These are phyloP conservation scores for Candida broadrunensis DNA, from an alignment of 805 yeast genomes.

Conservation along the genomic window DNA sequence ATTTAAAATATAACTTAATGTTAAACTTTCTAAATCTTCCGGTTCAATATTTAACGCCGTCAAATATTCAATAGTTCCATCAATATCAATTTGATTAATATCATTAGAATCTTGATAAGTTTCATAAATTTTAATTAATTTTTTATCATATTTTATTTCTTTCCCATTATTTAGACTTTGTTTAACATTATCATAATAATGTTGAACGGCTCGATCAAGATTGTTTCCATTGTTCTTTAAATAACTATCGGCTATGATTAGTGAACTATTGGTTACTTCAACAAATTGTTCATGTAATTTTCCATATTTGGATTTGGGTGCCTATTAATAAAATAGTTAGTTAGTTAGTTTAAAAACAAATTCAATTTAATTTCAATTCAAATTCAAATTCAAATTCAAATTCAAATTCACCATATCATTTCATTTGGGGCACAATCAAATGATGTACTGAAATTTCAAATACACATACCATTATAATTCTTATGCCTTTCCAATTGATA, in stretches of 20 bases:
- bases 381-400: no score
- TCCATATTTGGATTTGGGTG: background rate
- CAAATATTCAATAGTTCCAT: slow-evolving; percentile 72
- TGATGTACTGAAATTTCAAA: no score
- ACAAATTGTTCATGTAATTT: slow-evolving; percentile 31
- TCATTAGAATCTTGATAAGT: slow-evolving; percentile 26
- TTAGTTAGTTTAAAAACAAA: no score
- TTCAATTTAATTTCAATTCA: no score
- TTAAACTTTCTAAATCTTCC: slow-evolving; percentile 71
- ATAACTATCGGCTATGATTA: slow-evolving; percentile 31
- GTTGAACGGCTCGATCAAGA: slow-evolving; percentile 28
- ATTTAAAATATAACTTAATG: slow-evolving; percentile 65
- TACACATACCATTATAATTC: no score
- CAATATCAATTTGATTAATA: slow-evolving; percentile 56
- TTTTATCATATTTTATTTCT: slow-evolving; percentile 6
- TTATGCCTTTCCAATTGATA: no score
- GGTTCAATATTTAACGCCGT: slow-evolving; percentile 66
- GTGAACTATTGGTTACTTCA: slow-evolving; percentile 37
- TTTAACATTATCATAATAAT: slow-evolving; percentile 15
- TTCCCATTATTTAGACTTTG: background rate
- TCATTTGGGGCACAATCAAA: no score
- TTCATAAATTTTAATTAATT: slow-evolving; percentile 30
- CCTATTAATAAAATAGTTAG: background rate
- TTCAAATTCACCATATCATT: no score
- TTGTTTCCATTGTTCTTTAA: slow-evolving; percentile 30